Percentiles rank a stretch among this genome's conserved stretches.
phyloP scores from a whole-genome alignment of 768 basidiomycete species.

The Kwoniella mangroviensis region DNA sequence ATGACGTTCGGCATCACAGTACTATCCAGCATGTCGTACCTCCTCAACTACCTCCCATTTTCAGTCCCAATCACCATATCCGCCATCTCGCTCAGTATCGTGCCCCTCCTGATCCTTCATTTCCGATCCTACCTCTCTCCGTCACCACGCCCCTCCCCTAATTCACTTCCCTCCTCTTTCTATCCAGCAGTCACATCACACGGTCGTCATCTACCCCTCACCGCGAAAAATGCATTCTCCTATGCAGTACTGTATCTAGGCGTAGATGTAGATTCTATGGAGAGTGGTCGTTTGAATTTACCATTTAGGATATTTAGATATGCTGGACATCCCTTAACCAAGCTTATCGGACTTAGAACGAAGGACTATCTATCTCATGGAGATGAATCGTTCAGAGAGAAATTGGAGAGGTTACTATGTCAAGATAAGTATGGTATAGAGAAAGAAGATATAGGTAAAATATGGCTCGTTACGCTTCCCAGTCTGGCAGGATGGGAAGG shows the following conservation, averaged over 20 bases:
- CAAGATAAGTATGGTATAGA: constrained; percentile 7
- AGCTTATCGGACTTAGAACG: constrained; percentile 63
- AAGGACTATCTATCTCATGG: constrained; percentile 61
- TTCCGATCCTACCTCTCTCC: constrained; percentile 19
- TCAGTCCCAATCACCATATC: neutral
- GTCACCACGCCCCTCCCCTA: neutral
- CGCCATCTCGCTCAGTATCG: constrained; percentile 1
- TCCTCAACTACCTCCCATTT: neutral
- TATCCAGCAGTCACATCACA: constrained; percentile 34
- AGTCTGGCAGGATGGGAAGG: constrained; percentile 70
- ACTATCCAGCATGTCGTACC: neutral
- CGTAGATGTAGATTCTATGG: constrained; percentile 66
- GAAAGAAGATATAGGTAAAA: constrained; percentile 59
- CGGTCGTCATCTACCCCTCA: constrained; percentile 29
- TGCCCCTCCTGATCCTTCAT: constrained; percentile 13
- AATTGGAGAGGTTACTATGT: constrained; percentile 24
- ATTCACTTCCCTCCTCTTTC: constrained; percentile 26
- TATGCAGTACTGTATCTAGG: constrained; percentile 67
- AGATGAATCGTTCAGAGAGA: constrained; percentile 28
- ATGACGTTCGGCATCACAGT: neutral
- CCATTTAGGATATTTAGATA: constrained; percentile 64
- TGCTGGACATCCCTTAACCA: constrained; percentile 59
- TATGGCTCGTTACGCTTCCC: constrained; percentile 79
- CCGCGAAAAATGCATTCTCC: constrained; percentile 29
- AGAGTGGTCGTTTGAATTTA: constrained; percentile 62